Evolutionary conservation across 352 stramenopile species (phyloP), one percentile per base, ranked within the genome.

Genomic region (Plasmopara halstedii): DNA sequence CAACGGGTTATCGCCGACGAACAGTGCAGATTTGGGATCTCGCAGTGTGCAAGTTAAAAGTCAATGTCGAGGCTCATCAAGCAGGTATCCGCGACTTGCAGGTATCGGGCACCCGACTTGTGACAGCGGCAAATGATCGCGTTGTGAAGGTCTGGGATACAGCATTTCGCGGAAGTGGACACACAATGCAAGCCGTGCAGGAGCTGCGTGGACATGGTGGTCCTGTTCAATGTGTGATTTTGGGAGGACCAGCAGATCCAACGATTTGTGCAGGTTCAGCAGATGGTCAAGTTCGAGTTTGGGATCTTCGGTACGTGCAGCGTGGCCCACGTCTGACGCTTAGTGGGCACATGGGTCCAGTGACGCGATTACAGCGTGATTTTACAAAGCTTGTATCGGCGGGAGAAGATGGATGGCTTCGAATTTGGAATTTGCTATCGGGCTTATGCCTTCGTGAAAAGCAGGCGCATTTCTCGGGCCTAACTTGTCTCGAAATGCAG

Each of bases 371-470:
- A 11, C 72, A 88, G 45, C 73, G 78, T 6, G 81, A 93, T 46
- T 90, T 90, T 38, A 87, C 78, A 25, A 81, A 79, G 36, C 59
- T 93, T 23, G 70, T 93, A 10, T 93, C 81, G 0, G 76, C 67
- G 19, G 72, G 78, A 45, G 79, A 90, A 42, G 81, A 93, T 42
- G 78, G 79, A 13, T 69, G 51, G 49, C 26, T 93, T 19, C 71
- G 74, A 20, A 64, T 87, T 21, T 90, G 75, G 81, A 74, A 90
- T 56, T 80, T 90, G 59, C 76, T 88, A 52, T 88, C 81, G 6
- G 81, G 81, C 14, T 60, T 67, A 19, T 88, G 78, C 36, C 53
- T 81, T 20, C 67, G 77, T 5, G 67, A 88, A 15, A 66, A 69
- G 31, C 38, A 53, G 10, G 71, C 58, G 5, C 78, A 93, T 46